Evolutionary conservation across 345 rosid genomes (phyloP), one percentile per base, ranked within the genome.

Genomic region (Euclidium syriacum): DNA sequence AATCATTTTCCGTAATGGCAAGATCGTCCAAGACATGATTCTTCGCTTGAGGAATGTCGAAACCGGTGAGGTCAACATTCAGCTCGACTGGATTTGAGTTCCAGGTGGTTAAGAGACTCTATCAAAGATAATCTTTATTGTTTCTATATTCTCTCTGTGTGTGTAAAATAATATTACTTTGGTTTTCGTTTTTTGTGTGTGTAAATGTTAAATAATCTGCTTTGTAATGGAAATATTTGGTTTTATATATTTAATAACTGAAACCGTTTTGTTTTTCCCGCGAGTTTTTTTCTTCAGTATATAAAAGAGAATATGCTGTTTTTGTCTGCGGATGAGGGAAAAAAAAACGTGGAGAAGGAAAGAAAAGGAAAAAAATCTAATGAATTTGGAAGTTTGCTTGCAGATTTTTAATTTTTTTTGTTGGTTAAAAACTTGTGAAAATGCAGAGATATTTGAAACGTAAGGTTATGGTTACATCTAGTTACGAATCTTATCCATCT

Each of bases 381-480:
- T 25, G 25, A 69, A 2, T 24, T 61, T 69, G 68, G 68, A 72
- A 58, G 68, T 72, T 72, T 66, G 60, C 43, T 46, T 32, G 53
- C 3, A 0, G 66, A 65, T 64, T 23, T 64, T 25, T 51, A 17
- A 32, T 6, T 26, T 22, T 14, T 17, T 19, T 39, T 7, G 51
- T 27, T 65, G 20, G 52, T 17, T 64, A 42, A 59, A 18, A 52
- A n/a, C n/a, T n/a, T 68, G 59, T 58, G 60, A 58, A 68, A 34
- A 15, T 62, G 68, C 49, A 24, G 65, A 64, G 60, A 50, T 64
- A 61, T 67, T 67, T n/a, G 63, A 67, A 73, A 67, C 41, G 77
- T 73, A 73, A 36, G 77, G 73, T 73, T 73, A 73, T 62, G 63
- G 72, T 73, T 73, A 12, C 72, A 41, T 26, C 70, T 49, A 18